A percentile compares a stretch with the other conserved stretches of the same genome.
These are phyloP conservation scores for Exidia glandulosa DNA, from an alignment of 768 basidiomycete species.

Conservation along the genomic window DNA sequence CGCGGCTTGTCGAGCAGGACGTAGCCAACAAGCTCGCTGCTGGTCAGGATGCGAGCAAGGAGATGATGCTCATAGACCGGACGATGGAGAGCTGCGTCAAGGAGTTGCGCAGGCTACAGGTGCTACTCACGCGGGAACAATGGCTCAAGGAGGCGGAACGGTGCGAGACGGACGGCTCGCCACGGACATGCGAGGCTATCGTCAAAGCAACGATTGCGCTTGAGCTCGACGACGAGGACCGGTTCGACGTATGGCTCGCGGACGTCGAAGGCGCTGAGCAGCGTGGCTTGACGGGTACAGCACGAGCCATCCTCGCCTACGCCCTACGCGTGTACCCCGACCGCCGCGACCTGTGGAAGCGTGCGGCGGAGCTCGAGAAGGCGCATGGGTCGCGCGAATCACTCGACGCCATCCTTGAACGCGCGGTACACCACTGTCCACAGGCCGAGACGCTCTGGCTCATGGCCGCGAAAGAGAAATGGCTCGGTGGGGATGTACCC, in stretches of 20 bases:
- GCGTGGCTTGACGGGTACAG: conserved; percentile 66
- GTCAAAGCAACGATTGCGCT: conserved; percentile 88
- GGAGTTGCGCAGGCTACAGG: conserved; percentile 70
- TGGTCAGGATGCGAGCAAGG: conserved; percentile 40
- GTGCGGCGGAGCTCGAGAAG: conserved; percentile 90
- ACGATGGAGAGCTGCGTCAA: conserved; percentile 81
- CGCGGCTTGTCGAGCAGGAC: conserved; percentile 82
- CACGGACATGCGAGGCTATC: conserved; percentile 85
- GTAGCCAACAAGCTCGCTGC: conserved; percentile 23
- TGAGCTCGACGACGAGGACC: conserved; percentile 92
- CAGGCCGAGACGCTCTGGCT: conserved; percentile 96
- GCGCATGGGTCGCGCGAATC: conserved; percentile 76
- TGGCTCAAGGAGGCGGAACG: conserved; percentile 94
- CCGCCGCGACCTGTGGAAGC: conserved; percentile 73
- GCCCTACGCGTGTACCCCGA: conserved; percentile 88
- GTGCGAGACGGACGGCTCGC: conserved; percentile 77
- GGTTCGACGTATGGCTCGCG: conserved; percentile 78
- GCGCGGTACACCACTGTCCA: conserved; percentile 84
- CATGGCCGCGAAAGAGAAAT: conserved; percentile 97
- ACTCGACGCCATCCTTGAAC: conserved; percentile 66
- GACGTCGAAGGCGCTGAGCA: conserved; percentile 80
- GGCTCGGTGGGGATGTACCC: conserved; percentile 79
- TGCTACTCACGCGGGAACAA: conserved; percentile 80
- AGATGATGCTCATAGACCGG: conserved; percentile 68
- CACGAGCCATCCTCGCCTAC: conserved; percentile 82